phyloP scores from a whole-genome alignment of 306 rosid species.

The Quercus aquifolioides region DNA sequence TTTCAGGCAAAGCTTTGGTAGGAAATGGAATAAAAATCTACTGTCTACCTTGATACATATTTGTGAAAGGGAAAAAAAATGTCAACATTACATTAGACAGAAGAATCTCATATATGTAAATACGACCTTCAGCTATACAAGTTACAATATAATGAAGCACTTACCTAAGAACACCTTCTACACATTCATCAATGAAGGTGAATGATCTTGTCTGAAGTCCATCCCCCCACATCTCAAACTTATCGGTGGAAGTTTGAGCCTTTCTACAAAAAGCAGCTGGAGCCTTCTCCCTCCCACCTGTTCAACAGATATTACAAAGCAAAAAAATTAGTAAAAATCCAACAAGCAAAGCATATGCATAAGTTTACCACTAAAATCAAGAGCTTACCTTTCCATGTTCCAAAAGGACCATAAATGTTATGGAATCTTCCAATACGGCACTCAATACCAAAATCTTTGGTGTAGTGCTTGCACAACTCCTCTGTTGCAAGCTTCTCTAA shows the following conservation, averaged over 20 bases:
- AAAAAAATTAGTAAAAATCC: slow-evolving; percentile 13
- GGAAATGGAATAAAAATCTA: no score
- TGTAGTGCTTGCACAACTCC: slow-evolving; percentile 97
- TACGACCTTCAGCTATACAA: background rate
- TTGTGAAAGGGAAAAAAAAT: background rate
- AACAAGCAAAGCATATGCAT: slow-evolving; percentile 1
- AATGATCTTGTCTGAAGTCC: slow-evolving; percentile 95
- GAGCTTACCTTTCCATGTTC: slow-evolving; percentile 93
- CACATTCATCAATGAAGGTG: slow-evolving; percentile 98
- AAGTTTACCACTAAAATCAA: slow-evolving; percentile 9
- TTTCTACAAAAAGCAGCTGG: slow-evolving; percentile 98
- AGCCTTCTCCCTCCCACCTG: slow-evolving; percentile 99
- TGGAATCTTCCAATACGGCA: slow-evolving; percentile 98
- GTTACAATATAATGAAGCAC: slow-evolving; percentile 7
- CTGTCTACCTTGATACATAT: background rate
- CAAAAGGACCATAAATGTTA: slow-evolving; percentile 93
- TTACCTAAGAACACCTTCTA: slow-evolving; percentile 98
- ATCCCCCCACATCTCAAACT: slow-evolving; percentile 99
- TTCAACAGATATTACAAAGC: slow-evolving; percentile 17
- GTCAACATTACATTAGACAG: background rate
- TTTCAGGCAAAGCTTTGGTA: no score
- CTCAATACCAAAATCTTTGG: slow-evolving; percentile 89
- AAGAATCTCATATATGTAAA: background rate
- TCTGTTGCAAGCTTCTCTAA: slow-evolving; percentile 98
- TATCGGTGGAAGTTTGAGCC: slow-evolving; percentile 67